A percentile compares a stretch with the other conserved stretches of the same genome.
phyloP scores from a whole-genome alignment of 305 asterid genomes.

The Solanum chacoense region DNA sequence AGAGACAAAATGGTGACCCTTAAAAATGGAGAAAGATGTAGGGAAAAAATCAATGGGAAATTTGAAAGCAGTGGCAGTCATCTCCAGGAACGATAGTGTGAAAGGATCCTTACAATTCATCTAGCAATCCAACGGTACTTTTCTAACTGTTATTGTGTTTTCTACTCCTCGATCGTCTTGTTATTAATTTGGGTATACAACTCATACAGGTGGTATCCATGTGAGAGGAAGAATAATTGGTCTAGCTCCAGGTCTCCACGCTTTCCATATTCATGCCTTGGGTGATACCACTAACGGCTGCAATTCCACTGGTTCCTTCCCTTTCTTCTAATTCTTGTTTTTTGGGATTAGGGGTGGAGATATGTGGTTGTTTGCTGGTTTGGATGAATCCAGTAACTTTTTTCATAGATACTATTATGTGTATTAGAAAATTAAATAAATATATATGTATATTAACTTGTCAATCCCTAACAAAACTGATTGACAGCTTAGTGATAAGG shows the following conservation, averaged over 20 bases:
- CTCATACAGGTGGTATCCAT: constrained; percentile 26
- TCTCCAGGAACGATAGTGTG: constrained; percentile 45
- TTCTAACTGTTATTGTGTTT: background rate
- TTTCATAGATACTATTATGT: background rate
- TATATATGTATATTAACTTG: no score
- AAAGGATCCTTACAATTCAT: constrained; percentile 56
- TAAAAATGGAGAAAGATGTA: background rate
- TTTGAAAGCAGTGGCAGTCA: constrained; percentile 63
- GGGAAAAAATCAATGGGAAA: constrained; percentile 21
- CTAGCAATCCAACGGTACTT: constrained; percentile 23
- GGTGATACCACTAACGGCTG: constrained; percentile 93
- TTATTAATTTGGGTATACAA: background rate
- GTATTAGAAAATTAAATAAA: background rate
- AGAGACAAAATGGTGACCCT: background rate
- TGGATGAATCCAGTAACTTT: background rate
- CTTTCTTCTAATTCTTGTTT: background rate
- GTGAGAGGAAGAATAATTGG: constrained; percentile 60
- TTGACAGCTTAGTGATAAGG: background rate
- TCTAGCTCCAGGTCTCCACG: constrained; percentile 70
- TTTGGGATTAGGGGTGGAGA: background rate
- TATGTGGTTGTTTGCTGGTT: background rate
- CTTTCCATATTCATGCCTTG: constrained; percentile 76
- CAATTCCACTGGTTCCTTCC: constrained; percentile 29
- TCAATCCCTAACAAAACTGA: no score
- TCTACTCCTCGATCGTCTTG: background rate